Evolutionary conservation across 257 asterid species (phyloP).

Genomic region (Nyctanthes arbortristis): DNA sequence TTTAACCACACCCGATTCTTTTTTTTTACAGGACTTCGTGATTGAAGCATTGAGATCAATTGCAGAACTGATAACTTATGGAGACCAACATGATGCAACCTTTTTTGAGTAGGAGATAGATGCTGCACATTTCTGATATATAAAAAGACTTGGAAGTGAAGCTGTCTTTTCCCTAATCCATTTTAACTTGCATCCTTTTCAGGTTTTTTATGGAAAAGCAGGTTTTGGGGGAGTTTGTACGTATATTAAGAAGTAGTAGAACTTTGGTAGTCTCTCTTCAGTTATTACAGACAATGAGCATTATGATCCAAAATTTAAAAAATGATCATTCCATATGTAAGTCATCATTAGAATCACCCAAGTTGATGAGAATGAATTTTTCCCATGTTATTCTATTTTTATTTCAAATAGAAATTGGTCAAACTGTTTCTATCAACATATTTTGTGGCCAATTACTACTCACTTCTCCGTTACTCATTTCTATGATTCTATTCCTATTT

Average conservation of each 20-base stretch:
- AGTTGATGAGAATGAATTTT: too few relatives aligned
- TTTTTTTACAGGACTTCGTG: constrained; percentile 69
- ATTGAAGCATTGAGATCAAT: constrained; percentile 95
- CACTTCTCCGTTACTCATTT: too few relatives aligned
- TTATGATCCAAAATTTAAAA: constrained; percentile 91
- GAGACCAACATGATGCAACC: constrained; percentile 94
- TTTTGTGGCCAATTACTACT: too few relatives aligned
- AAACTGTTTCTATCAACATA: too few relatives aligned
- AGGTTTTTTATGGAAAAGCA: constrained; percentile 99
- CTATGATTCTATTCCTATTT: too few relatives aligned
- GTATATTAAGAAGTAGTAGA: constrained; percentile 69
- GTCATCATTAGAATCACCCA: constrained; percentile 38
- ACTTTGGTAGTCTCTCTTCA: constrained; percentile 73
- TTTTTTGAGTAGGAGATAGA: constrained; percentile 75
- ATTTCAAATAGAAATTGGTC: too few relatives aligned
- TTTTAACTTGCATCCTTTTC: constrained; percentile 30
- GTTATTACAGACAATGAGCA: constrained; percentile 97
- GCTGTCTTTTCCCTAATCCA: constrained; percentile 19
- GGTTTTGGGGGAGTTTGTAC: constrained; percentile 96
- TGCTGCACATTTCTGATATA: constrained; percentile 27
- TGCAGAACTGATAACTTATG: constrained; percentile 90
- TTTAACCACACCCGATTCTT: constrained; percentile 22
- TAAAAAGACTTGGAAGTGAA: neutral
- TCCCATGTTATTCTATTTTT: too few relatives aligned
- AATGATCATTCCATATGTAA: constrained; percentile 92